Evolutionary conservation across 805 yeast genomes (phyloP), one percentile per base, ranked within the genome.

Genomic region (Metschnikowia hibisci): DNA sequence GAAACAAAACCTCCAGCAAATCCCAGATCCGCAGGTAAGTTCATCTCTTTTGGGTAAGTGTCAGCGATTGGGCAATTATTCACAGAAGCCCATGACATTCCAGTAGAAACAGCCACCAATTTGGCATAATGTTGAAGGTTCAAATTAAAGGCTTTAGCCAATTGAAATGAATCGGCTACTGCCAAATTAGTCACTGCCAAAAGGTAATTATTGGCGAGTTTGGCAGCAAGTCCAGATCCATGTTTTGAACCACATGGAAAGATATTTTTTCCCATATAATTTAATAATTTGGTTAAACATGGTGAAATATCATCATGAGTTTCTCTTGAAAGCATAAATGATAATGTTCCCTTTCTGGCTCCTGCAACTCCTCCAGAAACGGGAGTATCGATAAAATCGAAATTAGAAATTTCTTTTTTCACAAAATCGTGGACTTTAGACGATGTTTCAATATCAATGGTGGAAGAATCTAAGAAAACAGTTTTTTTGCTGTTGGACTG

Each of bases 361-460:
- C 81, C 81, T 0, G 70, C 71, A 1, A 71, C 76, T 12, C 81
- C 81, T 3, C 81, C 81, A 8, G 78, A 73, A 1, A 76, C 81
- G 0, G 81, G 81, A 8, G 81, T 70, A 52, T 76, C 81, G 31
- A 76, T 69, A 49, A 74, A 76, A 45, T 71, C 75, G 43, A 64
- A 67, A 22, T 50, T 42, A 1, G 71, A 66, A 32, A 68, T 53
- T 38, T 61, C 51, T 16, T 43, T 31, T 27, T 57, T 61, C 41
- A 74, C 69, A 33, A 49, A 51, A 6, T 63, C 49, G 39, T 74
- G 73, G 29, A 71, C 58, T 29, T 62, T 66, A 10, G 57, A 55
- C 6, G 80, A 74, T 6, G 78, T 72, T 29, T 68, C 64, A 41
- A 76, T 69, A 45, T 76, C 81, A 35, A 75, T 71, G 7, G 81